phyloP scores from a whole-genome alignment of 805 yeast genomes.

The Debaryomyces maramus region DNA sequence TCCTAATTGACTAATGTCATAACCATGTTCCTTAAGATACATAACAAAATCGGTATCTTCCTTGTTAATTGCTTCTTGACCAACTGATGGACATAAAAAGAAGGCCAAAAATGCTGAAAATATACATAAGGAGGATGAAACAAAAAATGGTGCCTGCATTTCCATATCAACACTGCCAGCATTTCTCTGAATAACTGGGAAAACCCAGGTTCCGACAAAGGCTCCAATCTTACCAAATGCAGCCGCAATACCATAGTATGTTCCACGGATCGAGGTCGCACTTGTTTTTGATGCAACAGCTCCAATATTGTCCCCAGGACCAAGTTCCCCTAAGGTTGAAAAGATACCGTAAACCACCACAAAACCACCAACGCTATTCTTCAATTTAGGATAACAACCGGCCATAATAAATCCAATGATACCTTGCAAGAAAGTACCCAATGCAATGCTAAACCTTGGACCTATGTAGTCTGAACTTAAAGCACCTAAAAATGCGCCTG shows the following conservation, averaged over 20 bases:
- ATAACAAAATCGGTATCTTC: conserved; percentile 75
- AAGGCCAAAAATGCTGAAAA: conserved; percentile 69
- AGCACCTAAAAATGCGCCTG: conserved; percentile 92
- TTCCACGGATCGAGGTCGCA: conserved; percentile 87
- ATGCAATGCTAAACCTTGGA: conserved; percentile 74
- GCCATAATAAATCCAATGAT: conserved; percentile 83
- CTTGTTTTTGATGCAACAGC: conserved; percentile 81
- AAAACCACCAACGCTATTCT: conserved; percentile 68
- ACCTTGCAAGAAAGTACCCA: conserved; percentile 74
- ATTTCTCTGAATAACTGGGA: conserved; percentile 73
- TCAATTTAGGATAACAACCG: conserved; percentile 57
- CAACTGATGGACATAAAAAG: conserved; percentile 75
- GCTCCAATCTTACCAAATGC: conserved; percentile 93
- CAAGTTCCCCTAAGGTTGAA: conserved; percentile 85
- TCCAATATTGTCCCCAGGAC: conserved; percentile 93
- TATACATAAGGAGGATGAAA: conserved; percentile 74
- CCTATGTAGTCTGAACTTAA: conserved; percentile 81
- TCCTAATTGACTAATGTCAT: conserved; percentile 64
- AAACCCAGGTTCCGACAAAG: conserved; percentile 83
- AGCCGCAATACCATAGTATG: conserved; percentile 88
- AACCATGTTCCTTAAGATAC: conserved; percentile 68
- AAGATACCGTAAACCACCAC: conserved; percentile 88
- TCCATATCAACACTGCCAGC: conserved; percentile 57
- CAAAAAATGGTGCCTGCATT: conserved; percentile 75
- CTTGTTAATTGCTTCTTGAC: conserved; percentile 75